Evolutionary conservation across 768 basidiomycete species (phyloP).

Genomic region (Asterophora parasitica): DNA sequence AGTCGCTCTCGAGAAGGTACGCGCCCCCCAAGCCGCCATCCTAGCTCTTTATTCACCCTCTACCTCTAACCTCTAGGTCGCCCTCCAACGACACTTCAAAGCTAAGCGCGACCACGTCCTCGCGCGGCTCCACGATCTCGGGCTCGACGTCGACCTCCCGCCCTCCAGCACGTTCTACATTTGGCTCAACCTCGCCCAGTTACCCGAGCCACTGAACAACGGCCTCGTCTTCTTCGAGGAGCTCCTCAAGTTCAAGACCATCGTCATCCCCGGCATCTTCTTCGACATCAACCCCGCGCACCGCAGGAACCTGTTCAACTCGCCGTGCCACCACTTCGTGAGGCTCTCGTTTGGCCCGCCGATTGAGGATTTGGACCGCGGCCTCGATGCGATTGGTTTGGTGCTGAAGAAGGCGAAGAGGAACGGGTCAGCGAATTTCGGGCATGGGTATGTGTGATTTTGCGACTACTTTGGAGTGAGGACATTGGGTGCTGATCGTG

Average conservation of each 20-base stretch:
- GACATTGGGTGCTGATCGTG: neutral
- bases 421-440: constrained; percentile 56
- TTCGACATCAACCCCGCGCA: constrained; percentile 81
- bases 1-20: constrained; percentile 66
- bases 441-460: constrained; percentile 49
- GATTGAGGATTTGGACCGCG: constrained; percentile 72
- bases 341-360: constrained; percentile 86
- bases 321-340: constrained; percentile 87
- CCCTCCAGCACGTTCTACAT: constrained; percentile 89
- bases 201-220: constrained; percentile 82
- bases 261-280: constrained; percentile 89
- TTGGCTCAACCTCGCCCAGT: constrained; percentile 81
- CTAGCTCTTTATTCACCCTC: neutral
- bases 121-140: constrained; percentile 69
- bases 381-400: constrained; percentile 80
- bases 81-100: constrained; percentile 89
- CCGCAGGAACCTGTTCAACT: constrained; percentile 84
- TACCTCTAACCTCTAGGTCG: constrained; percentile 41
- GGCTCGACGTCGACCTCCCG: constrained; percentile 70
- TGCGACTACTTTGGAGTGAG: neutral
- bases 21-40: neutral
- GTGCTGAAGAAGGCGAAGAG: constrained; percentile 68
- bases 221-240: constrained; percentile 96
- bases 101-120: constrained; percentile 88
- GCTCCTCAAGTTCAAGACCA: constrained; percentile 83